These are phyloP conservation scores for Epichloe festucae DNA, from an alignment of 2,329 filamentous ascomycete genomes.

Conservation along the genomic window DNA sequence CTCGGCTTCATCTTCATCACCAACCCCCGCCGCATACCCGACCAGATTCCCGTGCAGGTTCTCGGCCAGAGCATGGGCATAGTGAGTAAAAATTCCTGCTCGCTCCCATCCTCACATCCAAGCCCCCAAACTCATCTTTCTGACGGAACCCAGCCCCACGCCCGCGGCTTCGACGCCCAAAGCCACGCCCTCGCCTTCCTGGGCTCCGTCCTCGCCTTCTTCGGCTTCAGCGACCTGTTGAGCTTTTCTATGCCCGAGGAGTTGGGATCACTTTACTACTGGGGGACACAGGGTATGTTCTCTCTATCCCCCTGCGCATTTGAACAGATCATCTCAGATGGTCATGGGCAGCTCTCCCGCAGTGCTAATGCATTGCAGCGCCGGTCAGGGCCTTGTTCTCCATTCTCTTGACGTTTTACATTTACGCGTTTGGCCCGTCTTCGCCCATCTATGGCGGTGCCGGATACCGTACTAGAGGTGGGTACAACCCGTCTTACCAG, in stretches of 20 bases:
- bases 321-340: too few relatives aligned
- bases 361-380: slow-evolving; percentile 21
- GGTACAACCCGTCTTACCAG: slow-evolving; percentile 20
- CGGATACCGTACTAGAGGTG: slow-evolving; percentile 11
- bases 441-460: slow-evolving; percentile 32
- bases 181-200: slow-evolving; percentile 64
- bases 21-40: slow-evolving; percentile 56
- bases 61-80: slow-evolving; percentile 75
- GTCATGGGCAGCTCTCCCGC: too few relatives aligned
- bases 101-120: too few relatives aligned
- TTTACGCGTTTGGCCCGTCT: slow-evolving; percentile 44
- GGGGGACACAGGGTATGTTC: slow-evolving; percentile 52
- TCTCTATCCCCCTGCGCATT: slow-evolving; percentile 29
- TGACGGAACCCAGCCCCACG: slow-evolving; percentile 37
- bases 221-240: slow-evolving; percentile 51
- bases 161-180: slow-evolving; percentile 53
- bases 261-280: slow-evolving; percentile 47
- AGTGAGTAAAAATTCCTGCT: slow-evolving; percentile 33
- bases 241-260: slow-evolving; percentile 58
- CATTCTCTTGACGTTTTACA: slow-evolving; percentile 48
- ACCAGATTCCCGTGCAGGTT: slow-evolving; percentile 69
- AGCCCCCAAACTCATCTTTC: background rate
- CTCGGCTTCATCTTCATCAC: slow-evolving; percentile 74
- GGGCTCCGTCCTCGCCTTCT: slow-evolving; percentile 48
- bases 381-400: slow-evolving; percentile 54